Conservation (phyloP, 1,284 basidiomycete genomes). For the Athelia sp. region DNA sequence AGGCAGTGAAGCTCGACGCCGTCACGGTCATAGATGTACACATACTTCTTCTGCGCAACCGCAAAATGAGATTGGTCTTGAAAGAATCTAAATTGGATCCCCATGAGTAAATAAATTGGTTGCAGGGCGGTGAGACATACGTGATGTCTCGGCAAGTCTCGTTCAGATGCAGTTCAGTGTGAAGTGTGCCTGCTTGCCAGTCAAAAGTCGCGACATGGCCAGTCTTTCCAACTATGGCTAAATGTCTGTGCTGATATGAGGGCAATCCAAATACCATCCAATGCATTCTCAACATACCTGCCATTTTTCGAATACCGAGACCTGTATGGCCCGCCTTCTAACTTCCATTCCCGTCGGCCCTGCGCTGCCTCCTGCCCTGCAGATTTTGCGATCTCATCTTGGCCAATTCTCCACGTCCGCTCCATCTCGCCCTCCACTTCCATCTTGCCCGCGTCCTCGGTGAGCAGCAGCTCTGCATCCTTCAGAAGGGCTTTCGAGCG, state of each 20-base stretch:
- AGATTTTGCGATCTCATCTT: conserved; percentile 69
- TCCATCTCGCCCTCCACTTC: conserved; percentile 78
- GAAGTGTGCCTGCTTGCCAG: conserved; percentile 86
- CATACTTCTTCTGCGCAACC: conserved; percentile 95
- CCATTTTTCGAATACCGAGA: conserved; percentile 89
- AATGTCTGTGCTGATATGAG: conserved; percentile 45
- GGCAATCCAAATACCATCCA: not conserved
- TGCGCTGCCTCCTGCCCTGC: conserved; percentile 72
- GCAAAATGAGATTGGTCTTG: conserved; percentile 93
- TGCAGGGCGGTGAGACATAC: no score
- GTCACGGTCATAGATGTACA: conserved; percentile 93
- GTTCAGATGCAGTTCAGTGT: conserved; percentile 84
- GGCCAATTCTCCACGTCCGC: conserved; percentile 83
- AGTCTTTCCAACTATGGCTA: conserved; percentile 77
- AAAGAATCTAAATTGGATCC: conserved; percentile 60
- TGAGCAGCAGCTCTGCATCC: conserved; percentile 62
- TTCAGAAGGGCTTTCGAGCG: conserved; percentile 53
- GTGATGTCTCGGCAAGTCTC: conserved; percentile 92
- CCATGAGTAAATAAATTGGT: not conserved
- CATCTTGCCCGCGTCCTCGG: conserved; percentile 65
- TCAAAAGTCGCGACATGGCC: conserved; percentile 96
- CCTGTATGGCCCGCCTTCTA: conserved; percentile 87
- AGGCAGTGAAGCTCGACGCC: conserved; percentile 91
- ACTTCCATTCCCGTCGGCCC: conserved; percentile 75
- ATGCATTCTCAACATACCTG: conserved; percentile 44